Conservation (phyloP, 2,329 filamentous ascomycete genomes). For the Hysterium pulicare region DNA sequence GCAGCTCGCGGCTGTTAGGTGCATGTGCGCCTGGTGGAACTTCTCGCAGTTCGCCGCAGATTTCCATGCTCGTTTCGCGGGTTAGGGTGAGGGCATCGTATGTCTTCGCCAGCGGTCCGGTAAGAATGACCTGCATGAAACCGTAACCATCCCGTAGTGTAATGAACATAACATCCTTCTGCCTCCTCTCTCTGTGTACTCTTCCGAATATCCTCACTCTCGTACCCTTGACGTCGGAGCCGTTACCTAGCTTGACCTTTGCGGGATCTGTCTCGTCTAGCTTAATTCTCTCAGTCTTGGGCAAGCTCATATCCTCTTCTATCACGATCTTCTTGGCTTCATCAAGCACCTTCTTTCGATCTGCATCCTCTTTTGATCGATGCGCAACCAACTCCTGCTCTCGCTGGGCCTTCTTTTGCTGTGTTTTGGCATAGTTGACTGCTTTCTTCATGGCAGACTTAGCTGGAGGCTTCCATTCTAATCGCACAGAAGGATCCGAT, state of each 20-base stretch:
- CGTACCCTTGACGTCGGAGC: conserved; percentile 59
- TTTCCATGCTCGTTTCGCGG: conserved; percentile 79
- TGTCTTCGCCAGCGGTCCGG: conserved; percentile 80
- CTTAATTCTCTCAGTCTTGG: conserved; percentile 70
- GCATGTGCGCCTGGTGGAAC: conserved; percentile 76
- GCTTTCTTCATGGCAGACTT: conserved; percentile 87
- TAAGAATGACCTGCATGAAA: conserved; percentile 78
- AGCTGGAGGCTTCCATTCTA: conserved; percentile 76
- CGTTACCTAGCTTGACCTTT: conserved; percentile 53
- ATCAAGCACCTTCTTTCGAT: conserved; percentile 69
- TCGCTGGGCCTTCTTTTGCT: conserved; percentile 82
- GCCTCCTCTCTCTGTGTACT: conserved; percentile 75
- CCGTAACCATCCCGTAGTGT: conserved; percentile 83
- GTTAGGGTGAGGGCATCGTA: conserved; percentile 85
- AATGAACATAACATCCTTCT: conserved; percentile 84
- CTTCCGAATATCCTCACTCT: conserved; percentile 78
- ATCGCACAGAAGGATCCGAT: conserved; percentile 59
- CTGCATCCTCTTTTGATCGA: conserved; percentile 69
- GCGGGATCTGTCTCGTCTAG: conserved; percentile 66
- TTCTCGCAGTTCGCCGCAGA: conserved; percentile 78
- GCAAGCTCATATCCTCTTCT: conserved; percentile 68
- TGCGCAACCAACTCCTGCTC: conserved; percentile 69
- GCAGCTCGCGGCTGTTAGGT: conserved; percentile 80
- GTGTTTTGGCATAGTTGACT: conserved; percentile 66
- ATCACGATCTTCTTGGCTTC: conserved; percentile 76